phyloP scores from a whole-genome alignment of 352 stramenopile genomes.

The Peronospora destructor region DNA sequence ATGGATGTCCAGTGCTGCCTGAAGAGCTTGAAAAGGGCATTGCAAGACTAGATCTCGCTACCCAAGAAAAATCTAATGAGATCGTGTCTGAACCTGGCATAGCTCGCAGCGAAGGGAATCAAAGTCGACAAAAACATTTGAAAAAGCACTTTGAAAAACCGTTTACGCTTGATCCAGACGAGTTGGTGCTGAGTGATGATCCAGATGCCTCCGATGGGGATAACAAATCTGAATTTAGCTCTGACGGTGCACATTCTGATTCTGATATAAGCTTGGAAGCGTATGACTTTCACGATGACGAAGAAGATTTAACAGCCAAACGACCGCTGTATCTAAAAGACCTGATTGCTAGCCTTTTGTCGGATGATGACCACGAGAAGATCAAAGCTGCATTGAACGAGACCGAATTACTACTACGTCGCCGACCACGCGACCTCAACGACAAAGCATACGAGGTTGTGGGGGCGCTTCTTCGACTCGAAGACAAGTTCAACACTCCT shows the following conservation, averaged over 20 bases:
- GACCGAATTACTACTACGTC: constrained; percentile 48
- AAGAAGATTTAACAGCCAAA: constrained; percentile 52
- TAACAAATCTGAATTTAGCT: constrained; percentile 21
- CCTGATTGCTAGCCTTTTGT: constrained; percentile 41
- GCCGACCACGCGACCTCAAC: constrained; percentile 50
- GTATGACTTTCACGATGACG: constrained; percentile 61
- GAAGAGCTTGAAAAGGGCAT: constrained; percentile 21
- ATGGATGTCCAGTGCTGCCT: constrained; percentile 21
- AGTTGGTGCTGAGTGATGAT: constrained; percentile 52
- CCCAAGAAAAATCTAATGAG: constrained; percentile 2
- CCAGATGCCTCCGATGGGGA: constrained; percentile 14
- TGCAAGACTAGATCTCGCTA: constrained; percentile 10
- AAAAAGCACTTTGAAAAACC: constrained; percentile 18
- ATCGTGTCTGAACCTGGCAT: not conserved
- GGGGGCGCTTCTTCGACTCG: constrained; percentile 50
- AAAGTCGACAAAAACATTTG: constrained; percentile 7
- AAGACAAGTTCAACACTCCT: constrained; percentile 64
- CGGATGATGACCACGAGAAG: constrained; percentile 55
- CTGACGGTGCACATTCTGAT: constrained; percentile 34
- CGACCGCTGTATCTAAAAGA: constrained; percentile 73
- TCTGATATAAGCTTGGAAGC: constrained; percentile 65
- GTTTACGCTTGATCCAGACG: constrained; percentile 48
- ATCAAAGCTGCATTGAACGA: constrained; percentile 45
- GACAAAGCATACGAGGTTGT: constrained; percentile 50
- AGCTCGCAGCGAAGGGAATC: not conserved